These are phyloP conservation scores for Ettlia oleoabundans DNA, from an alignment of 139 green algal genomes.

Conservation along the genomic window DNA sequence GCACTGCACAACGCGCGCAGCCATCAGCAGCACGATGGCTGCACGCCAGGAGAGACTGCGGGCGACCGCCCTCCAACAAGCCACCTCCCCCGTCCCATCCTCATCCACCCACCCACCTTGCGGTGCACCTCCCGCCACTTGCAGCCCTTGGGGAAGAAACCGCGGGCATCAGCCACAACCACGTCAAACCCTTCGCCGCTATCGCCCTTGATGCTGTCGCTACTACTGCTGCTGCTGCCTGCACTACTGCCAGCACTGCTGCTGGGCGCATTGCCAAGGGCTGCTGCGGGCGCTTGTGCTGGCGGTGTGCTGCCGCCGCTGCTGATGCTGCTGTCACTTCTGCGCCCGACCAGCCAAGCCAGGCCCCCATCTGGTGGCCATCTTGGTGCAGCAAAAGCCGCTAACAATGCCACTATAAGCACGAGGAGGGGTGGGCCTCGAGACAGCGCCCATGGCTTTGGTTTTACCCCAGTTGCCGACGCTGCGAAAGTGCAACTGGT, in stretches of 20 bases:
- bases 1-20: too few relatives aligned
- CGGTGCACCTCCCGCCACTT: conserved; percentile 66
- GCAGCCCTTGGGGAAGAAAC: conserved; percentile 75
- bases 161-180: conserved; percentile 26
- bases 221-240: background rate
- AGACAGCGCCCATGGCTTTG: background rate
- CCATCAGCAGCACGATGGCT: too few relatives aligned
- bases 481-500: too few relatives aligned
- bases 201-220: too few relatives aligned
- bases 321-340: background rate
- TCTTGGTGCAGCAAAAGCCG: background rate
- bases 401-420: conserved; percentile 2
- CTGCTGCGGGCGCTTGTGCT: background rate
- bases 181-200: too few relatives aligned
- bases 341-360: background rate
- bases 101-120: background rate
- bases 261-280: background rate
- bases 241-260: background rate
- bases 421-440: background rate
- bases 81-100: too few relatives aligned
- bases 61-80: too few relatives aligned
- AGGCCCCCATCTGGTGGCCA: conserved; percentile 1
- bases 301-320: background rate
- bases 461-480: too few relatives aligned
- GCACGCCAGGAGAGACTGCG: too few relatives aligned